These are phyloP conservation scores for Trichoderma atrobrunneum DNA, from an alignment of 2,329 filamentous ascomycete species.

Conservation along the genomic window DNA sequence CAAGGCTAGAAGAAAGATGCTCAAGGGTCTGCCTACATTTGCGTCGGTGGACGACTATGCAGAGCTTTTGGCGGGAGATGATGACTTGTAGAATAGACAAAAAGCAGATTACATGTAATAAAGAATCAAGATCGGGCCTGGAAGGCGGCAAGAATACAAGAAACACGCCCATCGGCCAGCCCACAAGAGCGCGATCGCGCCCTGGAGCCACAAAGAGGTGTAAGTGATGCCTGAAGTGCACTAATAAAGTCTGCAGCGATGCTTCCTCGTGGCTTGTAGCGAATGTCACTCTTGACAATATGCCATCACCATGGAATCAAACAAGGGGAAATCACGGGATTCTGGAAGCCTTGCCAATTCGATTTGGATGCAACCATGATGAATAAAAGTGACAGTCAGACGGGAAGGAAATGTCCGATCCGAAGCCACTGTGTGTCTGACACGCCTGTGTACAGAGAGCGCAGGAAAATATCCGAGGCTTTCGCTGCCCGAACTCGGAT, in stretches of 20 bases:
- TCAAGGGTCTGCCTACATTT: constrained; percentile 89
- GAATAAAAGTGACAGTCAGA: neutral
- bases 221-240: neutral
- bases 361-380: neutral
- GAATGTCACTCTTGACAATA: neutral
- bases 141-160: neutral
- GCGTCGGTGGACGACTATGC: constrained; percentile 94
- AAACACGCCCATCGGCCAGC: neutral
- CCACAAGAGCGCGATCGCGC: neutral
- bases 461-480: neutral
- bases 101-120: neutral
- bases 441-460: fast-evolving
- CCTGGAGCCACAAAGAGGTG: neutral
- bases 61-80: constrained; percentile 72
- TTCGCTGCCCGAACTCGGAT: neutral
- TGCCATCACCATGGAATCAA: neutral
- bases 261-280: neutral
- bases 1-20: constrained; percentile 68
- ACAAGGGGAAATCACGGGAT: neutral
- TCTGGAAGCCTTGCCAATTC: neutral
- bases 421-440: neutral
- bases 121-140: neutral
- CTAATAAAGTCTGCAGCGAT: neutral
- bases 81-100: constrained; percentile 40
- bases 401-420: neutral